Conservation (phyloP, 306 rosid species). For the Fragaria vesca region DNA sequence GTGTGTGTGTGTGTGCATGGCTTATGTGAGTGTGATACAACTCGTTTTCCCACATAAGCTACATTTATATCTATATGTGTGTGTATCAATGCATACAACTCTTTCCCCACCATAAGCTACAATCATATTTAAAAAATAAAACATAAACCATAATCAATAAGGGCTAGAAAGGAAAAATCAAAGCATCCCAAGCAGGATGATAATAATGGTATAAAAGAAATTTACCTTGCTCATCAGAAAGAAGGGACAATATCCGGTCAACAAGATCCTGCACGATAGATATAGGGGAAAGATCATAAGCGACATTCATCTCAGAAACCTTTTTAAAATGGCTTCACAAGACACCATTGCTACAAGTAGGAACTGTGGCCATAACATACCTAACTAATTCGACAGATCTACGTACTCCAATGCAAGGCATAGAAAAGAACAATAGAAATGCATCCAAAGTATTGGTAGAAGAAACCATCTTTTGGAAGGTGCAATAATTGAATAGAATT, state of each 20-base stretch:
- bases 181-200: neutral
- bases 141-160: neutral
- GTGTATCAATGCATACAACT: neutral
- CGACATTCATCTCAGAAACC: constrained; percentile 10
- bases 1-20: too few species aligned
- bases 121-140: neutral
- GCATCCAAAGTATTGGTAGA: neutral
- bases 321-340: constrained; percentile 12
- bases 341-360: neutral
- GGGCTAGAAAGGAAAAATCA: neutral
- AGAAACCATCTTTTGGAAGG: neutral
- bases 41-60: neutral
- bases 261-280: constrained; percentile 74
- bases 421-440: neutral
- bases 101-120: neutral
- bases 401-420: neutral
- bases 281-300: constrained; percentile 7
- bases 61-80: neutral
- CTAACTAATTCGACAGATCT: neutral
- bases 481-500: neutral
- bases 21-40: neutral
- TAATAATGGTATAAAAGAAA: constrained; percentile 1
- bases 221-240: constrained; percentile 87
- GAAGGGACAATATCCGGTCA: constrained; percentile 68
- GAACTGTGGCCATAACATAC: neutral